Evolutionary conservation across 1,139 yeast species (phyloP).

Genomic region (Debaryomyces sp.): DNA sequence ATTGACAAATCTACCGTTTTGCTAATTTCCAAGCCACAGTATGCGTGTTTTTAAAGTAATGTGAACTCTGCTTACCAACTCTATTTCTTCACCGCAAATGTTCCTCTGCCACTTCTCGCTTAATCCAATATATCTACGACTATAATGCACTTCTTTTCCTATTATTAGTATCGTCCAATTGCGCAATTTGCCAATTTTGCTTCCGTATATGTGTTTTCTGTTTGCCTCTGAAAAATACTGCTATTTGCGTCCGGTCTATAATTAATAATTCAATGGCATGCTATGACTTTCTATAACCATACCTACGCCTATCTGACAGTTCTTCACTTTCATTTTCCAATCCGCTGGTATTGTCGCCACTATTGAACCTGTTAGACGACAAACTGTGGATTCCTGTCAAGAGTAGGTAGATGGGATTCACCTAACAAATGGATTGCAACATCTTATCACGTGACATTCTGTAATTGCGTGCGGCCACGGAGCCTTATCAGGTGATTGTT

Average conservation of each 20-base stretch:
- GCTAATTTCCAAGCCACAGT: not conserved
- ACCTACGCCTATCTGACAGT: not conserved
- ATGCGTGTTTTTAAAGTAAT: not conserved
- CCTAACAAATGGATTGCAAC: slow-evolving; percentile 4
- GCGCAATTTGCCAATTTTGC: not conserved
- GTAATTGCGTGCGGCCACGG: not conserved
- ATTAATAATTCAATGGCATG: not conserved
- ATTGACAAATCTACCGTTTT: not conserved
- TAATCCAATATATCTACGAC: not conserved
- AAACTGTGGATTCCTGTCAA: not conserved
- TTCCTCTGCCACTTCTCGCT: not conserved
- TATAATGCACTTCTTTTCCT: not conserved
- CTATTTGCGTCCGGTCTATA: not conserved
- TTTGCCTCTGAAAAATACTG: not conserved
- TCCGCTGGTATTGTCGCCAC: not conserved
- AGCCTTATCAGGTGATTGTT: not conserved
- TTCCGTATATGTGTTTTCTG: not conserved
- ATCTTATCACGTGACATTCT: slow-evolving; percentile 5
- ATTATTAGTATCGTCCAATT: not conserved
- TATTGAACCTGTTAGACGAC: not conserved
- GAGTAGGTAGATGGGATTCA: not conserved
- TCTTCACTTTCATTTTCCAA: not conserved
- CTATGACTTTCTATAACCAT: not conserved
- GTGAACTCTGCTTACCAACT: not conserved
- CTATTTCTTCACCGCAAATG: not conserved